A percentile compares a stretch with the other conserved stretches of the same genome.
phyloP scores from a whole-genome alignment of 2,329 filamentous ascomycete genomes.

The Penicillium brasilianum region DNA sequence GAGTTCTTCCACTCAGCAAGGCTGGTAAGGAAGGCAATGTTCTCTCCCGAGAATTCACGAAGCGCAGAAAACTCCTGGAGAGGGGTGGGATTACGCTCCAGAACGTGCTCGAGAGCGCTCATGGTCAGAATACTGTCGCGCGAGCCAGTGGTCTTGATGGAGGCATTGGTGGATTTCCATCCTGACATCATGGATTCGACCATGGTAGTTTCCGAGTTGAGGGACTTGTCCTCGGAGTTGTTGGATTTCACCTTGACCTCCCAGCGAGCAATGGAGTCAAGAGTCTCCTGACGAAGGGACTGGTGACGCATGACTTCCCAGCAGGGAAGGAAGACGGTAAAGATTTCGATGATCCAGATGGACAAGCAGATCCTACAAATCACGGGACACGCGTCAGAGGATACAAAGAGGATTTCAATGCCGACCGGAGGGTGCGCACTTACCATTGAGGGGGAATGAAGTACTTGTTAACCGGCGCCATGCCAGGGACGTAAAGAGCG shows the following conservation, averaged over 20 bases:
- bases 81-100: slow-evolving; percentile 58
- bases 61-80: slow-evolving; percentile 69
- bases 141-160: slow-evolving; percentile 31
- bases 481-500: slow-evolving; percentile 59
- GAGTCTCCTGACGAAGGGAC: slow-evolving; percentile 40
- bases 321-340: slow-evolving; percentile 67
- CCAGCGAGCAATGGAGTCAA: slow-evolving; percentile 46
- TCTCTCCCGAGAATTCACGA: slow-evolving; percentile 72
- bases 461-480: slow-evolving; percentile 59
- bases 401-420: neutral
- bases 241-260: slow-evolving; percentile 40
- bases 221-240: slow-evolving; percentile 33
- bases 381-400: neutral
- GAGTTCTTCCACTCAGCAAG: slow-evolving; percentile 62
- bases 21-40: slow-evolving; percentile 68
- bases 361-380: slow-evolving; percentile 57
- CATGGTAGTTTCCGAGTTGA: slow-evolving; percentile 35
- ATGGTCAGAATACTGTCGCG: slow-evolving; percentile 62
- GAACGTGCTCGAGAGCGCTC: slow-evolving; percentile 65
- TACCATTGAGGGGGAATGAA: slow-evolving; percentile 65
- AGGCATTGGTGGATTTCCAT: slow-evolving; percentile 31
- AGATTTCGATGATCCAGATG: slow-evolving; percentile 67
- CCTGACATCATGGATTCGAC: slow-evolving; percentile 37
- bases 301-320: slow-evolving; percentile 57
- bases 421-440: neutral